These are phyloP conservation scores for Claviceps sp. DNA, from an alignment of 2,329 filamentous ascomycete species.

Conservation along the genomic window DNA sequence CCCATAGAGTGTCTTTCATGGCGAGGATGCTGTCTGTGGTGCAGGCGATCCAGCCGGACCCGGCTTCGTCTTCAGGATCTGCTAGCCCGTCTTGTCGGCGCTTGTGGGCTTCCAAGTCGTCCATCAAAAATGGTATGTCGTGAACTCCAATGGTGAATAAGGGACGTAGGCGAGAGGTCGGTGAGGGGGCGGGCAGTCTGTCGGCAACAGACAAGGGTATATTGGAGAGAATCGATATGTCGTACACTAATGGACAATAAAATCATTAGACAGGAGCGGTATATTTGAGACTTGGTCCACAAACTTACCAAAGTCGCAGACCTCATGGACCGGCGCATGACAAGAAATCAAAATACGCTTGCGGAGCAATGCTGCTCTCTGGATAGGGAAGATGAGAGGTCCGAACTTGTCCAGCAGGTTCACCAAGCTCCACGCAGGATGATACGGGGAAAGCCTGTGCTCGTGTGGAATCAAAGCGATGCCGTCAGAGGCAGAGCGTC, in stretches of 20 bases:
- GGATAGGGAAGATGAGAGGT: slow-evolving; percentile 81
- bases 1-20: slow-evolving; percentile 77
- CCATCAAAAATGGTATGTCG: slow-evolving; percentile 69
- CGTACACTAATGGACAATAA: slow-evolving; percentile 52
- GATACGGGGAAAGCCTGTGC: slow-evolving; percentile 59
- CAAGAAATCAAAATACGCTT: slow-evolving; percentile 82
- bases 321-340: slow-evolving; percentile 69
- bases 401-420: slow-evolving; percentile 72
- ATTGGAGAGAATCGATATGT: slow-evolving; percentile 84
- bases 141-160: slow-evolving; percentile 92
- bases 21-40: slow-evolving; percentile 89
- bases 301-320: slow-evolving; percentile 73
- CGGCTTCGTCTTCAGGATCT: slow-evolving; percentile 31
- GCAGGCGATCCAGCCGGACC: slow-evolving; percentile 77
- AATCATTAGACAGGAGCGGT: background rate
- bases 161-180: slow-evolving; percentile 56
- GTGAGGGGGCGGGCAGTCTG: slow-evolving; percentile 48
- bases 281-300: too few species aligned
- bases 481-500: slow-evolving; percentile 49
- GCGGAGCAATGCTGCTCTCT: slow-evolving; percentile 72
- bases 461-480: slow-evolving; percentile 43
- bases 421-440: slow-evolving; percentile 75
- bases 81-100: slow-evolving; percentile 22
- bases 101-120: slow-evolving; percentile 39
- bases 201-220: slow-evolving; percentile 64